Base-by-base conservation (phyloP, 1,284 basidiomycete species). In the Tetrapyrgos nigripes region DNA sequence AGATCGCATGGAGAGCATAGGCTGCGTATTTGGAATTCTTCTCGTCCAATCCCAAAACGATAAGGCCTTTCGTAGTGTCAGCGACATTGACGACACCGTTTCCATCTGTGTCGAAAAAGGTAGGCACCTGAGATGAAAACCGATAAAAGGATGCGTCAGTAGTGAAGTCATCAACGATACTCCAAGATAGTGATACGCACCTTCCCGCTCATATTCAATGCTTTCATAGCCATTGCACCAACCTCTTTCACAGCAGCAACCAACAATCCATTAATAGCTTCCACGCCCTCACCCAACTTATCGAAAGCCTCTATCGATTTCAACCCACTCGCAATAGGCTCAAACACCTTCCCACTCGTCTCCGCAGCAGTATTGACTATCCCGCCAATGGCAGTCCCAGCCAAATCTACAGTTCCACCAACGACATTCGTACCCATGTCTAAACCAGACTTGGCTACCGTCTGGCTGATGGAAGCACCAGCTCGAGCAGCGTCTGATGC, bases 101-200 rank as follows among this genome's bases (percentile, higher is more conserved):
- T 19, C 60, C 67, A 50, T 68, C 64, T 5, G 62, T 57, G 46
- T 72, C 67, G 58, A 72, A 72, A 56, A 72, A 68, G 10, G 69
- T 72, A 2, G 69, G 69, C 13, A 62, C 62, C 68, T 17, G 23
- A 21, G 33, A 45, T 49, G 28, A 24, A 19, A 1, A 47, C 17
- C 9, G 33, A 33, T 33, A 17, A 40, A 23, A 27, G 19, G 21
- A 13, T 23, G 24, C 4, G 33, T 28, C 10, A 23, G 47, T 40
- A 13, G 28, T 6, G 23, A 43, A 33, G 19, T 47, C 45, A 47
- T 44, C 14, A 4, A n/a, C n/a, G n/a, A 33, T 33, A 14, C 14
- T 33, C 14, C 31, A 14, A 33, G 19, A 40, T 40, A n/a, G 37
- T 17, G 19, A 27, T 11, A 50, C 53, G 17, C 26, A 66, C 68